Evolutionary conservation across 78 protist species (phyloP).

Genomic region (Chrysochromulina parva): DNA sequence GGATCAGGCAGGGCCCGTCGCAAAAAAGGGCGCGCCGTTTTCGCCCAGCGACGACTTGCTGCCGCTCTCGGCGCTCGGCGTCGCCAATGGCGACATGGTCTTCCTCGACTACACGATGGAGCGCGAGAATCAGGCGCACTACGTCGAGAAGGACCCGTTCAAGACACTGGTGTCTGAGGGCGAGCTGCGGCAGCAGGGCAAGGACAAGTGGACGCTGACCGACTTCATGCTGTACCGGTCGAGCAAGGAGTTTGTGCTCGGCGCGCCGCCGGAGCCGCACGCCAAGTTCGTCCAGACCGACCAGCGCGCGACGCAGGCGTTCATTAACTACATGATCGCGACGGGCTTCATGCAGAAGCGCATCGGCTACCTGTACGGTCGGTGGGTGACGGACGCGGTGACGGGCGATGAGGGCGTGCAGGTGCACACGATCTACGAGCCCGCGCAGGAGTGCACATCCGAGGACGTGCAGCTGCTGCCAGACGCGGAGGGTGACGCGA

Average conservation of each 20-base stretch:
- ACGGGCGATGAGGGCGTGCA: background rate
- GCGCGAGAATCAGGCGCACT: background rate
- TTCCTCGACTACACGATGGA: background rate
- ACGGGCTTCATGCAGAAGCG: background rate
- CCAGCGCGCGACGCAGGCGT: background rate
- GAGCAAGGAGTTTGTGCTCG: background rate
- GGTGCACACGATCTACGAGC: slow-evolving; percentile 26
- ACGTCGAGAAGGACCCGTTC: background rate
- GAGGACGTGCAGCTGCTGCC: background rate
- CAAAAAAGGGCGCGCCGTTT: background rate
- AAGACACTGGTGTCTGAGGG: background rate
- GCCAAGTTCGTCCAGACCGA: background rate
- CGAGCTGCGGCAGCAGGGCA: slow-evolving; percentile 9
- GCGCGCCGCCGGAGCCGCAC: background rate
- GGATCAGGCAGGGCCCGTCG: background rate
- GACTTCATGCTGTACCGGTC: background rate
- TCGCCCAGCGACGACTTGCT: background rate
- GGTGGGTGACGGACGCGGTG: background rate
- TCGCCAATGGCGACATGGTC: background rate
- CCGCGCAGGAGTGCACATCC: background rate
- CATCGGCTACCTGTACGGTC: background rate
- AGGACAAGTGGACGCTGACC: background rate
- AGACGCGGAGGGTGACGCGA: background rate
- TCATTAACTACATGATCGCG: background rate
- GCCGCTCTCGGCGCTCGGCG: background rate